A percentile compares a stretch with the other conserved stretches of the same genome.
Evolutionary conservation across 2,329 filamentous ascomycete species (phyloP).

Genomic region (Scedosporium minutisporum): DNA sequence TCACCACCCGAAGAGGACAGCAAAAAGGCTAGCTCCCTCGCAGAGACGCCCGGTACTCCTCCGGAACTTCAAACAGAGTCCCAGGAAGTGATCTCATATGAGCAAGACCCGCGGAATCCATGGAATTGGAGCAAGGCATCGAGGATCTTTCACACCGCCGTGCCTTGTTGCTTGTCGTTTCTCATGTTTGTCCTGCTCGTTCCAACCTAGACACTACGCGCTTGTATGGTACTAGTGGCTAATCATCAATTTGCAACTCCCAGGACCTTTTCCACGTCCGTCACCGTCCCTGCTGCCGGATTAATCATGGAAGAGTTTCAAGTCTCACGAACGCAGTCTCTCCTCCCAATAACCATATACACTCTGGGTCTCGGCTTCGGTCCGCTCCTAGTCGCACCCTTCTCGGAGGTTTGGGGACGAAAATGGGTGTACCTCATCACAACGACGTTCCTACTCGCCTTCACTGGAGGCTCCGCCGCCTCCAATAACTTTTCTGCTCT

Average conservation of each 20-base stretch:
- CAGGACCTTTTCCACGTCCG: constrained; percentile 11
- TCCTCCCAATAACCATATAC: constrained; percentile 47
- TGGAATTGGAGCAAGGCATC: neutral
- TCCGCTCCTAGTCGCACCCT: constrained; percentile 68
- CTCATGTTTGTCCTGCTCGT: neutral
- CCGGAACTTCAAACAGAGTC: neutral
- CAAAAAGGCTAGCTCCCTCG: neutral
- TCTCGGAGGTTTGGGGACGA: constrained; percentile 57
- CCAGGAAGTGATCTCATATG: neutral
- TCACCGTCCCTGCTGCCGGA: constrained; percentile 9
- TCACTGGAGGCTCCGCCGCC: constrained; percentile 53
- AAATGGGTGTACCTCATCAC: constrained; percentile 61
- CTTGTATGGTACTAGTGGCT: too few species aligned
- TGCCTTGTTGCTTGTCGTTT: neutral
- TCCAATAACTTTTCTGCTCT: constrained; percentile 58
- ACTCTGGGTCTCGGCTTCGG: constrained; percentile 68
- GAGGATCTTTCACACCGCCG: neutral
- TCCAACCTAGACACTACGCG: too few species aligned
- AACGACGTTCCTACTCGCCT: constrained; percentile 56
- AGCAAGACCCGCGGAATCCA: neutral
- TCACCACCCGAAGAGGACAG: neutral
- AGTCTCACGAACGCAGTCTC: constrained; percentile 9
- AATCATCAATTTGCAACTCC: too few species aligned
- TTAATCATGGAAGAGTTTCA: constrained; percentile 9
- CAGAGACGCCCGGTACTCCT: neutral